These are phyloP conservation scores for Rhodotorula diobovata DNA, from an alignment of 768 basidiomycete species.

Conservation along the genomic window DNA sequence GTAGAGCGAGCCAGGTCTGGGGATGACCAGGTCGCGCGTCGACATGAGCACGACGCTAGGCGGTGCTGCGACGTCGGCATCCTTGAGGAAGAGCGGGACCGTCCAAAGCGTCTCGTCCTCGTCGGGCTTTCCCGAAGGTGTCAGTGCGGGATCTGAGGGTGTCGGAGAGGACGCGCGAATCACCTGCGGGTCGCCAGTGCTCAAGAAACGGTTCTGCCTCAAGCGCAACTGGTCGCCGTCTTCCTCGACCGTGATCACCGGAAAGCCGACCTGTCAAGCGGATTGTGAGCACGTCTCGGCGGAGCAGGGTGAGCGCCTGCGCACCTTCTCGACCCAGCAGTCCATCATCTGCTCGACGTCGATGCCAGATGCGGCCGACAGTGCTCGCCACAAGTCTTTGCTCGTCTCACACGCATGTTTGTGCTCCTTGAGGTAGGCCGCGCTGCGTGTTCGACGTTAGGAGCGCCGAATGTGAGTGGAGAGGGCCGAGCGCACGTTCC, in stretches of 20 bases:
- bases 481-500: constrained; percentile 30
- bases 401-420: constrained; percentile 79
- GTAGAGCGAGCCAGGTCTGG: constrained; percentile 58
- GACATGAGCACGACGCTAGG: constrained; percentile 59
- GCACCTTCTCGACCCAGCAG: constrained; percentile 77
- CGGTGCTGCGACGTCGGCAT: background rate
- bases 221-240: constrained; percentile 65
- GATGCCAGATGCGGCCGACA: constrained; percentile 65
- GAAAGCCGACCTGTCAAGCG: constrained; percentile 65
- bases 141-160: background rate
- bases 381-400: constrained; percentile 79
- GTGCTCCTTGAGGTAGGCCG: constrained; percentile 83
- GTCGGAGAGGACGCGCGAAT: background rate
- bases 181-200: constrained; percentile 51
- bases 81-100: constrained; percentile 58
- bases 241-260: constrained; percentile 81
- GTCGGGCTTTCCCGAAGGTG: constrained; percentile 52
- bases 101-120: constrained; percentile 90
- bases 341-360: constrained; percentile 79
- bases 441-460: constrained; percentile 52
- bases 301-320: background rate
- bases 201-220: constrained; percentile 86
- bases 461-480: too few species aligned
- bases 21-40: constrained; percentile 64
- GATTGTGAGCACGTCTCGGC: background rate